Conservation (phyloP, 2,329 filamentous ascomycete species). For the Paecilomyces sp. region DNA sequence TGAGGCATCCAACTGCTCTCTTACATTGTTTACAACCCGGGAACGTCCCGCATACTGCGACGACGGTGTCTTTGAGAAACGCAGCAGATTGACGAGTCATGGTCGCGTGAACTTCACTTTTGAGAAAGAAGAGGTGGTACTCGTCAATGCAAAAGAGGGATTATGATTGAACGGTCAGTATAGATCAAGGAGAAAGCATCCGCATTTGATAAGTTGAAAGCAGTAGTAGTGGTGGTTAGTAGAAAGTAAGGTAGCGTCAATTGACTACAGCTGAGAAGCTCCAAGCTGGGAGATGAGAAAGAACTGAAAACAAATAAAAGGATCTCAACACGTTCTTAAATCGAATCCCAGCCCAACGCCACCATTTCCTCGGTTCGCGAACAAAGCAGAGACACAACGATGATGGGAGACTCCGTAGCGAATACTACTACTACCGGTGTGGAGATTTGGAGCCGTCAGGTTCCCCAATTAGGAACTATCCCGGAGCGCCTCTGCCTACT, state of each 20-base stretch:
- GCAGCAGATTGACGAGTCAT: slow-evolving; percentile 14
- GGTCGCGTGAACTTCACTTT: background rate
- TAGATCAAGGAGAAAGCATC: background rate
- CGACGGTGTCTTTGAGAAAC: slow-evolving; percentile 24
- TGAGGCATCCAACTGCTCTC: slow-evolving; percentile 5
- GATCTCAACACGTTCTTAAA: background rate
- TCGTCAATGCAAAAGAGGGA: background rate
- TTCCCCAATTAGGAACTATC: background rate
- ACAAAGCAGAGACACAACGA: background rate
- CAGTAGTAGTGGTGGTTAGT: too few relatives aligned
- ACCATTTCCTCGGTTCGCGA: background rate
- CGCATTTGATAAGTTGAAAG: background rate
- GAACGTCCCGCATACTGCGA: slow-evolving; percentile 58
- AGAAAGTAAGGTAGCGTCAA: background rate
- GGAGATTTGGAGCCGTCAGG: background rate
- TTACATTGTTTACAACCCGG: slow-evolving; percentile 45
- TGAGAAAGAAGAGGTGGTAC: background rate
- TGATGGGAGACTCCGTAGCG: background rate
- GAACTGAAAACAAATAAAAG: background rate
- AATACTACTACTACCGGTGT: background rate
- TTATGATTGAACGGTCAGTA: too few relatives aligned
- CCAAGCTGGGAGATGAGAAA: background rate
- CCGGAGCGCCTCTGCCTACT: background rate
- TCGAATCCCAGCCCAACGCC: background rate
- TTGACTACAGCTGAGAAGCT: background rate